Evolutionary conservation across 768 basidiomycete genomes (phyloP), one percentile per base, ranked within the genome.

Genomic region (Naganishia friedmannii): DNA sequence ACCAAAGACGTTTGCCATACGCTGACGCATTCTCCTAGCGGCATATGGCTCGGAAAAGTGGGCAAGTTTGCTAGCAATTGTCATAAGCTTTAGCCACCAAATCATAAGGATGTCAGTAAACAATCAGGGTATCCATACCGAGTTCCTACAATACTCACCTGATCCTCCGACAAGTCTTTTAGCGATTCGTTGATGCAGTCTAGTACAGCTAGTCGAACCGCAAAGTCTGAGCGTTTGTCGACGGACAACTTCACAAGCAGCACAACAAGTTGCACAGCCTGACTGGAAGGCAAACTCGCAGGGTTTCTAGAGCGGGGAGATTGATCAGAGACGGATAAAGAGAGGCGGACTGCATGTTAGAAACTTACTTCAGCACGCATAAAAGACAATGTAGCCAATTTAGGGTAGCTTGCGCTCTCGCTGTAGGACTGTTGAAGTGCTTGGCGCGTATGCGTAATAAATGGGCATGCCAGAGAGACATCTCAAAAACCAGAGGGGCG

Each of bases 151-250:
- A 17, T 5, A 26, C 60, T 29, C 39, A 63, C 60, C 42, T 26
- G 19, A 6, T 46, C 12, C 2, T 63, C 42, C n/a, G 60, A 63
- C 12, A 42, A 37, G 37, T 63, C 28, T 19, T 42, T 63, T 23
- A 63, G 3, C 5, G 60, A n/a, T 26, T 26, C 60, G 19, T 63
- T 45, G 21, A 63, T 42, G 42, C 60, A 63, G 21, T 63, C 60
- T 7, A 37, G 26, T 23, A 45, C 60, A 29, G 60, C 37, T 63
- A 26, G 60, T 1, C 60, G 39, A 23, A 63, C n/a, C 3, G 39
- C 60, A 42, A 63, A 63, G 13, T 63, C 26, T 15, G 60, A 63
- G 19, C 60, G 31, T 29, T 42, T 39, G 28, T 63, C 60, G 42
- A 63, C 39, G 39, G 39, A 37, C 37, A 63, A 26, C 32, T 63